A percentile compares a stretch with the other conserved stretches of the same genome.
phyloP scores from a whole-genome alignment of 148 eudicot species.

The Selenicereus undatus region DNA sequence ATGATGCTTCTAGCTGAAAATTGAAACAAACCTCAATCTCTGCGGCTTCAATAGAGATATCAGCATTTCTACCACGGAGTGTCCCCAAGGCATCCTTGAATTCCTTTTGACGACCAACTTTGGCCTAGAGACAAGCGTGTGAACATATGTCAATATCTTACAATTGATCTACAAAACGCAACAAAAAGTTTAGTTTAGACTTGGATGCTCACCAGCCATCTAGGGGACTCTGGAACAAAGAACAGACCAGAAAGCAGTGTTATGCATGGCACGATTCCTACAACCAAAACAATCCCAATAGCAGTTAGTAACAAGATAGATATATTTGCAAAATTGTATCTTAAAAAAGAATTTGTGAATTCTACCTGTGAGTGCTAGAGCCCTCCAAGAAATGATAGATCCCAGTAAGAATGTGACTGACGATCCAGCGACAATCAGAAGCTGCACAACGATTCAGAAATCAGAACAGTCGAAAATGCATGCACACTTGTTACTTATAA shows the following conservation, averaged over 20 bases:
- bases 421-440: constrained; percentile 69
- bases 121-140: constrained; percentile 42
- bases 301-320: not conserved
- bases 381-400: constrained; percentile 62
- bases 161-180: not conserved
- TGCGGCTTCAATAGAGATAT: constrained; percentile 56
- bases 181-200: not conserved
- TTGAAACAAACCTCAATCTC: constrained; percentile 48
- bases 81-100: constrained; percentile 47
- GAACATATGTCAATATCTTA: not conserved
- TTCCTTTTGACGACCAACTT: constrained; percentile 53
- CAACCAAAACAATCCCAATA: constrained; percentile 9
- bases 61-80: constrained; percentile 67
- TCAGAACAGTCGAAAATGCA: not conserved
- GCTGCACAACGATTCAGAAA: constrained; percentile 38
- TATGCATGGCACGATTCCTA: constrained; percentile 67
- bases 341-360: not conserved
- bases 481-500: not conserved
- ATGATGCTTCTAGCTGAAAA: no score
- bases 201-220: constrained; percentile 73
- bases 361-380: constrained; percentile 64
- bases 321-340: not conserved
- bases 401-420: constrained; percentile 57
- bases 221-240: constrained; percentile 87
- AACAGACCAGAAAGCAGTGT: constrained; percentile 55